Evolutionary conservation across 2,329 filamentous ascomycete genomes (phyloP).

Genomic region (Beauveria rudraprayagi): DNA sequence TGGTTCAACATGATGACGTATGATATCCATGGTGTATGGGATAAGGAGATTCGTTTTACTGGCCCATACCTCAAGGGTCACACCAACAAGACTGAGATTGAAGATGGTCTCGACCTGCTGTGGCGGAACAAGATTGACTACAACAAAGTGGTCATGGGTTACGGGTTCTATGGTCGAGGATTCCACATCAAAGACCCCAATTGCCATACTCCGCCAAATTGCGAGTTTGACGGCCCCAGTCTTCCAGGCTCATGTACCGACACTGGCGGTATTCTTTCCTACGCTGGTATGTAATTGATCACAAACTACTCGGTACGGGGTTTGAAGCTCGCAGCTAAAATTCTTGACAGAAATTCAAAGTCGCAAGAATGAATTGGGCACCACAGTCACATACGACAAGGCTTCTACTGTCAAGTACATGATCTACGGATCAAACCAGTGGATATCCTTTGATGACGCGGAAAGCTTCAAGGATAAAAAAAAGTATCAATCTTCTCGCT

Average conservation of each 20-base stretch:
- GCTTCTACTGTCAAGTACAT: slow-evolving; percentile 26
- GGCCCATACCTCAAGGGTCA: slow-evolving; percentile 26
- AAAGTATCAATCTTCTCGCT: slow-evolving; percentile 13
- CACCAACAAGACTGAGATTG: slow-evolving; percentile 33
- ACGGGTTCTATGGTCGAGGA: slow-evolving; percentile 30
- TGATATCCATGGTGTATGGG: slow-evolving; percentile 34
- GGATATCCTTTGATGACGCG: slow-evolving; percentile 30
- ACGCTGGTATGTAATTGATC: neutral
- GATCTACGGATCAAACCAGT: slow-evolving; percentile 25
- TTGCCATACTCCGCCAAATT: slow-evolving; percentile 8
- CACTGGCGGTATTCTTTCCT: slow-evolving; percentile 23
- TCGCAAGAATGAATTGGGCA: slow-evolving; percentile 15
- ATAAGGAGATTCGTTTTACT: slow-evolving; percentile 18
- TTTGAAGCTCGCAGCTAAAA: neutral
- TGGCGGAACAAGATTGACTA: slow-evolving; percentile 32
- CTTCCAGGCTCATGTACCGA: slow-evolving; percentile 20
- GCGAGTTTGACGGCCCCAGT: slow-evolving; percentile 16
- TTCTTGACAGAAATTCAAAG: slow-evolving; percentile 24
- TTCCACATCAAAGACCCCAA: slow-evolving; percentile 12
- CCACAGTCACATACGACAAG: slow-evolving; percentile 18
- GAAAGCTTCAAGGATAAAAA: slow-evolving; percentile 18
- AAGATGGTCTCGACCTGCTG: slow-evolving; percentile 29
- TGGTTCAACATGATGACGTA: slow-evolving; percentile 40
- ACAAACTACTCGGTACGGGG: neutral
- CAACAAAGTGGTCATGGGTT: slow-evolving; percentile 30